Evolutionary conservation across 345 rosid species (phyloP), one percentile per base, ranked within the genome.

Genomic region (Rhizophora mangle): DNA sequence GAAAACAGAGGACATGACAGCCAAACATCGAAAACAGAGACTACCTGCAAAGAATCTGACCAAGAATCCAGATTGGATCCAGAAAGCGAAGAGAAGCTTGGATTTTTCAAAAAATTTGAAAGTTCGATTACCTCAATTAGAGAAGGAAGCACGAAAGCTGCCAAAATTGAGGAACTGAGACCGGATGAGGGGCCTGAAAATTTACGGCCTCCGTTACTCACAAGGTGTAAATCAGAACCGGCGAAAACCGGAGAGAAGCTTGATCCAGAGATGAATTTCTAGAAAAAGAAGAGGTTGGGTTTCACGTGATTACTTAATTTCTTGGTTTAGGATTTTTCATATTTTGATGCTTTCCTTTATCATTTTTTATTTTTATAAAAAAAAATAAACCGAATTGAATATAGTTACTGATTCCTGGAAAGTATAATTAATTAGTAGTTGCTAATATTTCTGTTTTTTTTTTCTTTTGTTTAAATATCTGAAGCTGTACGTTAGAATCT

Each of bases 221-320:
- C 83, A 37, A 80, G 98, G 66, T 84, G 97, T 79, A 91, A 93
- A 62, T 91, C 98, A 19, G 98, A 86, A 71, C 97, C 98, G 78
- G 87, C 94, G 49, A 86, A 91, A 77, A 82, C 77, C 43, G 89
- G 79, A 13, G 85, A 79, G 75, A 84, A 78, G 72, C 84, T 87
- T 27, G 81, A 83, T 60, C 83, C 82, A 31, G 86, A 85, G 59
- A 39, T 74, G 67, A 70, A 59, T 75, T 77, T 84, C 74, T 72
- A 77, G 80, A 83, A 77, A 78, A 83, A 83, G 69, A 81, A 71
- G 74, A 87, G 90, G 82, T 84, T 86, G 85, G 93, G 81, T 68
- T 78, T 82, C 79, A 80, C 84, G 68, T 90, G 78, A 67, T 57
- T 76, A 67, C 85, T 71, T 76, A 71, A 58, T 62, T 36, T 47